Evolutionary conservation across 1,284 basidiomycete species (phyloP), one percentile per base, ranked within the genome.

Genomic region (Ustilago lituana): DNA sequence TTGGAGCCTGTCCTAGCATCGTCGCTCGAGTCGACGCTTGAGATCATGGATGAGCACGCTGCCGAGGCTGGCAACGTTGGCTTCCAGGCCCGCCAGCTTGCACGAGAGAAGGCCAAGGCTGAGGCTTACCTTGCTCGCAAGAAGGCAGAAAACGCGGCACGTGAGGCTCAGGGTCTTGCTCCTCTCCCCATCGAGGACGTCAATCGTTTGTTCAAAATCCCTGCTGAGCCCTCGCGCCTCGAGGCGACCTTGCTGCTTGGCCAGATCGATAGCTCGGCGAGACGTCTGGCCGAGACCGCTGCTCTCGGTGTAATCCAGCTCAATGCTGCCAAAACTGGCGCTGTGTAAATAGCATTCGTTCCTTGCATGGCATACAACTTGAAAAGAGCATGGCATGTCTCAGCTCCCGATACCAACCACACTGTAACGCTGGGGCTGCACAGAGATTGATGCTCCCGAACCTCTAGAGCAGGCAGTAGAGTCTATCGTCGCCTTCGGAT

Each of bases 41-140:
- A 82, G 43, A 66, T 78, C 27, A 61, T 81, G 45, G 80, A 82
- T 54, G 72, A 77, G 49, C 74, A 78, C 62, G 61, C 78, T 35
- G 63, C 74, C 19, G 80, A 82, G 55, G 73, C 77, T 7, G 80
- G 93, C 67, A 97, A 97, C 83, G 87, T 97, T 57, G 93, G 91
- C 45, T 98, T 94, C 86, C 86, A 94, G 78, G 87, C 87, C 43
- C 89, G 95, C 58, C 94, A 97, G 83, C 93, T 97, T 76, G 90
- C 89, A 22, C 88, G 95, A 41, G 95, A 98, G 84, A 90, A 90
- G 81, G 85, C 87, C 35, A 88, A 89, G 65, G 92, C 93, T 61
- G 95, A 98, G 64, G 93, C 74, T 12, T 80, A 76, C 49, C 57
- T 82, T 29, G 59, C 74, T 11, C 72, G 79, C 23, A 67, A 72